phyloP scores from a whole-genome alignment of 2,329 filamentous ascomycete genomes.

The Aspergillus quadrilineatus region DNA sequence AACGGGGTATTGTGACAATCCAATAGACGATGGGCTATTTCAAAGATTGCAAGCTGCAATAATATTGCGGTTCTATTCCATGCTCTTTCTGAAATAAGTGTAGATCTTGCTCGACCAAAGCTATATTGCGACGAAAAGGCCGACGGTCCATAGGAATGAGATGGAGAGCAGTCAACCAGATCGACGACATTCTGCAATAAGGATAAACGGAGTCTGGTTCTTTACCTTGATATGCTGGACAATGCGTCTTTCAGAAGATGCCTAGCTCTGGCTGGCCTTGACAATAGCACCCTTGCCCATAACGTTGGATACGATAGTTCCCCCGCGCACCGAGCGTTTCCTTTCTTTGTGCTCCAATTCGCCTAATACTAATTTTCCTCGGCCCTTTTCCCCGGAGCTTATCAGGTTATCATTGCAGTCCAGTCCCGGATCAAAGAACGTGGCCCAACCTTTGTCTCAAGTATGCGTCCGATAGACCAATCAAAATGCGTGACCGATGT shows the following conservation, averaged over 20 bases:
- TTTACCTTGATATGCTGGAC: no score
- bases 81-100: no score
- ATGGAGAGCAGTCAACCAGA: neutral
- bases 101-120: no score
- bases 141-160: neutral
- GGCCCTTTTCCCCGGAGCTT: neutral
- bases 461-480: neutral
- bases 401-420: no score
- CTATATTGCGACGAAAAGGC: no score
- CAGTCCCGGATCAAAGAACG: neutral
- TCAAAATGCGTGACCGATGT: neutral
- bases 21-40: conserved; percentile 12
- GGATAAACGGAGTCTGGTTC: no score
- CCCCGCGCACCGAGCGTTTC: neutral
- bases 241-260: neutral
- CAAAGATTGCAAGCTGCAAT: conserved; percentile 13
- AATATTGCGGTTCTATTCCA: neutral
- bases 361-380: neutral
- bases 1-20: conserved; percentile 9
- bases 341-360: neutral
- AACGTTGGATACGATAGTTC: neutral
- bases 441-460: neutral
- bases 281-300: neutral
- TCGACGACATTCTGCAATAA: no score
- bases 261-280: neutral